Conservation (phyloP, 192 early-diverging fungal genomes). For the Backusella luteola region DNA sequence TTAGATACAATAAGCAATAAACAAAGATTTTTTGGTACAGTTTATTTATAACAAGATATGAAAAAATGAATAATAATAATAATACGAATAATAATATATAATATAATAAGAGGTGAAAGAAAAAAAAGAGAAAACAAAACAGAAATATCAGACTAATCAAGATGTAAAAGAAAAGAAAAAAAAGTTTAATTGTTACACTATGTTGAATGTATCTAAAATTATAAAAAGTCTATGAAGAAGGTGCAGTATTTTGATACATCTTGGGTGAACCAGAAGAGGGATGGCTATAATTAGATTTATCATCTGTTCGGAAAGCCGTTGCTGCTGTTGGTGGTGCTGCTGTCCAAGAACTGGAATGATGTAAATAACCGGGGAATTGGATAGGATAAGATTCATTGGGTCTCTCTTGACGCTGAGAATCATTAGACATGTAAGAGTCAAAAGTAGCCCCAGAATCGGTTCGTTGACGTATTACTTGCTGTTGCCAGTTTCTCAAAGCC, state of each 20-base stretch:
- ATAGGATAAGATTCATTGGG: neutral
- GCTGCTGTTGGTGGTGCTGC: neutral
- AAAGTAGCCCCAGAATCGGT: constrained; percentile 2
- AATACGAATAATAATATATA: neutral
- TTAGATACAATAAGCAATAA: constrained; percentile 1
- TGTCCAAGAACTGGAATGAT: neutral
- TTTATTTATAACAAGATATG: neutral
- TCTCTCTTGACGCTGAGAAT: constrained; percentile 4
- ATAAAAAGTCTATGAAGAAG: neutral
- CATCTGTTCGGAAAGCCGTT: neutral
- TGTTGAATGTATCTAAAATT: neutral
- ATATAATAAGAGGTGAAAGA: neutral
- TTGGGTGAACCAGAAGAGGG: neutral
- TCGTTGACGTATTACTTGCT: constrained; percentile 12
- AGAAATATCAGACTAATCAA: neutral
- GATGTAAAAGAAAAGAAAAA: neutral
- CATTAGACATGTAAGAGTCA: constrained; percentile 9
- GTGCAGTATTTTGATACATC: neutral
- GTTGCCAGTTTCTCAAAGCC: constrained; percentile 14
- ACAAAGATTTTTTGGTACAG: constrained; percentile 1
- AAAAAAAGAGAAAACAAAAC: neutral
- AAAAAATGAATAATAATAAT: neutral
- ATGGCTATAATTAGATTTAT: neutral
- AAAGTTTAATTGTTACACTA: neutral
- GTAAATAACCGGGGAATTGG: neutral